These are phyloP conservation scores for Fusarium humuli DNA, from an alignment of 2,329 filamentous ascomycete genomes.

Conservation along the genomic window DNA sequence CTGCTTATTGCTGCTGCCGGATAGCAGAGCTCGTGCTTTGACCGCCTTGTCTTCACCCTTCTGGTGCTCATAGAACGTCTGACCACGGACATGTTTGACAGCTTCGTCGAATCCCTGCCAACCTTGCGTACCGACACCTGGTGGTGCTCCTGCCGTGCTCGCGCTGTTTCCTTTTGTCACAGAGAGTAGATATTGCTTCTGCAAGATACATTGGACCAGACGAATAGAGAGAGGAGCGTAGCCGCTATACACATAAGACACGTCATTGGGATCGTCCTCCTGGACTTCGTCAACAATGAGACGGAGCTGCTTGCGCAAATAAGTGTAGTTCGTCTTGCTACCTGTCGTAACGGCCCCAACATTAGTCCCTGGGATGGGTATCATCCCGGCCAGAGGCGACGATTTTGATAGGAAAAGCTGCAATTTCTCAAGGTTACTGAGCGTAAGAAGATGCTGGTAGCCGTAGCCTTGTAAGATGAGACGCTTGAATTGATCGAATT, in stretches of 20 bases:
- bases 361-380: conserved; percentile 74
- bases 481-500: conserved; percentile 89
- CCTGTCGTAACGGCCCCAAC: conserved; percentile 61
- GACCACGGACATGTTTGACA: conserved; percentile 86
- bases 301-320: conserved; percentile 84
- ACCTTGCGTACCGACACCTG: conserved; percentile 75
- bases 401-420: conserved; percentile 83
- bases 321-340: conserved; percentile 89
- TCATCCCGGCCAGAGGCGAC: conserved; percentile 82
- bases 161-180: conserved; percentile 73
- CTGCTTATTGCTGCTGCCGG: conserved; percentile 82
- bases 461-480: conserved; percentile 93
- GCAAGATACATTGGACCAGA: conserved; percentile 90
- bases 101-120: conserved; percentile 96
- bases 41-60: conserved; percentile 93
- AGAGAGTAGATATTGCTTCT: conserved; percentile 84
- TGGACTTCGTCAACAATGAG: conserved; percentile 97
- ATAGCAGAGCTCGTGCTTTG: conserved; percentile 84
- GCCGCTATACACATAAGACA: conserved; percentile 97
- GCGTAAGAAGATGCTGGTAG: conserved; percentile 91
- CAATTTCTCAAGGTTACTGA: conserved; percentile 88
- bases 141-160: conserved; percentile 43
- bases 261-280: conserved; percentile 91
- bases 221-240: conserved; percentile 94
- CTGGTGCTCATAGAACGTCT: conserved; percentile 91